Evolutionary conservation across 2,329 filamentous ascomycete species (phyloP).

Genomic region (Aspergillus fijiensis): DNA sequence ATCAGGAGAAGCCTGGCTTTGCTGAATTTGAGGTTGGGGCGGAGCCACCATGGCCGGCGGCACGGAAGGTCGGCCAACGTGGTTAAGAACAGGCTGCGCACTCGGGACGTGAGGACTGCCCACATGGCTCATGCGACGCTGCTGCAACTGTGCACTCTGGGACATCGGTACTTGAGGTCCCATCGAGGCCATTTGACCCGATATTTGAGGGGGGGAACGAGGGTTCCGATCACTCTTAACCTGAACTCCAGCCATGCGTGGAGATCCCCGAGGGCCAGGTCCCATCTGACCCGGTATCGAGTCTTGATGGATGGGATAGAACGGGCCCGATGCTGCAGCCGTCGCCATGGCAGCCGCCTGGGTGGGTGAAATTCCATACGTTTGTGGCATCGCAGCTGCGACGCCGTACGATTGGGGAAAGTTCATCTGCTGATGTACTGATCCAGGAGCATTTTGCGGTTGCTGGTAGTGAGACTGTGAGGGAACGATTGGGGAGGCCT

Average conservation of each 20-base stretch:
- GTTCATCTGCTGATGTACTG: slow-evolving; percentile 68
- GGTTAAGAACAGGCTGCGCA: slow-evolving; percentile 74
- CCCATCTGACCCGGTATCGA: slow-evolving; percentile 62
- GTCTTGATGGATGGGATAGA: slow-evolving; percentile 72
- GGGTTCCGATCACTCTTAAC: slow-evolving; percentile 74
- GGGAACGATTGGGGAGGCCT: slow-evolving; percentile 77
- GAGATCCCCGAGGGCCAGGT: slow-evolving; percentile 63
- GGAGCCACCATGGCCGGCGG: slow-evolving; percentile 52
- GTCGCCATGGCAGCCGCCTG: slow-evolving; percentile 94
- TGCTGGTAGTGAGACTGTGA: slow-evolving; percentile 71
- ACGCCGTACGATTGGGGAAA: slow-evolving; percentile 79
- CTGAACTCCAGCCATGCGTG: slow-evolving; percentile 67
- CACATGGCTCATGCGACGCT: slow-evolving; percentile 71
- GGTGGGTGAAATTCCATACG: slow-evolving; percentile 75
- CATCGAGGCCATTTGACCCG: slow-evolving; percentile 54
- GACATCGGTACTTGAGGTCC: slow-evolving; percentile 50
- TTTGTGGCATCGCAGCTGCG: slow-evolving; percentile 67
- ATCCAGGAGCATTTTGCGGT: slow-evolving; percentile 60
- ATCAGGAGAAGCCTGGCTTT: slow-evolving; percentile 75
- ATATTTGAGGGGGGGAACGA: slow-evolving; percentile 73
- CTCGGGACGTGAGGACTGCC: slow-evolving; percentile 72
- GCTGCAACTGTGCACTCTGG: slow-evolving; percentile 59
- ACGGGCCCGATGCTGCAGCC: slow-evolving; percentile 83
- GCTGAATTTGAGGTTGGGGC: slow-evolving; percentile 60
- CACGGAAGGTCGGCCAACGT: slow-evolving; percentile 56